Conservation (phyloP, 2,329 filamentous ascomycete genomes). For the Neofusicoccum cordaticola region DNA sequence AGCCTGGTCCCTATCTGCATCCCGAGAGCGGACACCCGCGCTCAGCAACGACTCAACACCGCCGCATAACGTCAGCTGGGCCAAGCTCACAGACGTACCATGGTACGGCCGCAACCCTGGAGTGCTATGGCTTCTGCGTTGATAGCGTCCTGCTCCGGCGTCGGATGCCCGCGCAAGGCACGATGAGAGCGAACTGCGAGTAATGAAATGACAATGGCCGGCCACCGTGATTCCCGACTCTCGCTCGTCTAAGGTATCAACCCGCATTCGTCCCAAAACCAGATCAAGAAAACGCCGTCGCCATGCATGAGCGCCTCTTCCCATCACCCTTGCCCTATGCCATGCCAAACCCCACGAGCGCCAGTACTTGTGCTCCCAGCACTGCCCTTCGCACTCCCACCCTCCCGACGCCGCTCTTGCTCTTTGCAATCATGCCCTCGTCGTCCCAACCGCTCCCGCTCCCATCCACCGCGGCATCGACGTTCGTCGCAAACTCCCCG, state of each 20-base stretch:
- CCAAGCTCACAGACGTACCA: too few species aligned
- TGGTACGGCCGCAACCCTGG: too few species aligned
- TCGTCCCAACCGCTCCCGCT: constrained; percentile 1
- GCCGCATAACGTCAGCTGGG: too few species aligned
- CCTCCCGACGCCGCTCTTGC: neutral
- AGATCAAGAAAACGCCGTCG: neutral
- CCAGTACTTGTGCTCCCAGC: neutral
- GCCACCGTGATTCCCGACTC: too few species aligned
- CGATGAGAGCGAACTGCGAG: too few species aligned
- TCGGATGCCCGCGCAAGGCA: neutral
- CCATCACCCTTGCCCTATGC: neutral
- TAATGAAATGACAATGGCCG: too few species aligned
- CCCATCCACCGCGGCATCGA: constrained; percentile 22
- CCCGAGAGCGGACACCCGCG: neutral
- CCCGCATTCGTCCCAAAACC: neutral
- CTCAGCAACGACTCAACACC: neutral
- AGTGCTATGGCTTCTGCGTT: too few species aligned
- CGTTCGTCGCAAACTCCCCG: constrained; percentile 34
- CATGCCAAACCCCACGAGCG: neutral
- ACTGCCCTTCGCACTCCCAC: neutral
- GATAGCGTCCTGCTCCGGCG: neutral
- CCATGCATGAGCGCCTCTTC: neutral
- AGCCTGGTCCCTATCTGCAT: neutral
- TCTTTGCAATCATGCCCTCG: constrained; percentile 2
- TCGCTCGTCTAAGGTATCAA: too few species aligned